Evolutionary conservation across 2,329 filamentous ascomycete species (phyloP).

Genomic region (Xylaria polymorpha): DNA sequence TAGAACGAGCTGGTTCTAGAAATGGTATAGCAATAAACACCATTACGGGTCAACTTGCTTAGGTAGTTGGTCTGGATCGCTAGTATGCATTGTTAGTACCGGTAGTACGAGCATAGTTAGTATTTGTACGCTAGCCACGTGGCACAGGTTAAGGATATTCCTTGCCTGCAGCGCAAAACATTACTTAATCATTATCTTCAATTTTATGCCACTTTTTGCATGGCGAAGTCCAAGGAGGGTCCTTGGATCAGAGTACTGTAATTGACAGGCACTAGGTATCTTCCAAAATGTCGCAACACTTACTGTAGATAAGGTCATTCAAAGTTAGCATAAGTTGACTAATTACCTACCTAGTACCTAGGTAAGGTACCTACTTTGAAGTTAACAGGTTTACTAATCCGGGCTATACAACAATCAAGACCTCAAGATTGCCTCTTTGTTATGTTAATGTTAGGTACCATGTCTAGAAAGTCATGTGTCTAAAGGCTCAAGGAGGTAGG

Average conservation of each 20-base stretch:
- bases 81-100: too few relatives aligned
- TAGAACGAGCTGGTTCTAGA: neutral
- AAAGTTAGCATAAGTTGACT: too few relatives aligned
- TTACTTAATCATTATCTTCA: neutral
- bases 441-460: neutral
- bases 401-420: neutral
- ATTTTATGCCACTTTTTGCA: neutral
- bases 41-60: neutral
- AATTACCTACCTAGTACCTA: too few relatives aligned
- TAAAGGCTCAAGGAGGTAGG: neutral
- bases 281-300: too few relatives aligned
- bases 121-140: conserved; percentile 4
- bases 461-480: neutral
- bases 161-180: neutral
- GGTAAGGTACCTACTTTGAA: too few relatives aligned
- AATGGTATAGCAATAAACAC: neutral
- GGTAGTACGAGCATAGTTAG: neutral
- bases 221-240: neutral
- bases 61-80: too few relatives aligned
- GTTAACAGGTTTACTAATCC: too few relatives aligned
- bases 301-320: too few relatives aligned
- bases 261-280: too few relatives aligned
- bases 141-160: conserved; percentile 2
- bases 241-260: too few relatives aligned
- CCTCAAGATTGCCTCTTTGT: neutral